These are phyloP conservation scores for Pyrrhoderma noxium DNA, from an alignment of 1,284 basidiomycete genomes.

Conservation along the genomic window DNA sequence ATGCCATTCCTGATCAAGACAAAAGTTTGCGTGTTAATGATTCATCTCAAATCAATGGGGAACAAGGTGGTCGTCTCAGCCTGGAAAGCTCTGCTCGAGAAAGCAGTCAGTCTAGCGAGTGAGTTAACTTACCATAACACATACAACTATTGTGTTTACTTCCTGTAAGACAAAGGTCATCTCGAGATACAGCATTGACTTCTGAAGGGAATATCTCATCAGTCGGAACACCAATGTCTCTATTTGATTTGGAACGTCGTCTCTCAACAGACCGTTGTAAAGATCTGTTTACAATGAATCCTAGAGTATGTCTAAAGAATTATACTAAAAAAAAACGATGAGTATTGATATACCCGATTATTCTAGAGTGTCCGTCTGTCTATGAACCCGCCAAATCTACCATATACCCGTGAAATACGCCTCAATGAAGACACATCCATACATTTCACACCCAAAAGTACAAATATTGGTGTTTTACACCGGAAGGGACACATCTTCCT, in stretches of 20 bases:
- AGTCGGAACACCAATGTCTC: slow-evolving; percentile 45
- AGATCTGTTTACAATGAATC: slow-evolving; percentile 95
- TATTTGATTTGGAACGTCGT: slow-evolving; percentile 75
- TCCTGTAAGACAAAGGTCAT: slow-evolving; percentile 39
- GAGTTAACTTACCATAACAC: slow-evolving; percentile 23
- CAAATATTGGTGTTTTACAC: slow-evolving; percentile 68
- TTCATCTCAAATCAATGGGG: neutral
- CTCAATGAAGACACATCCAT: slow-evolving; percentile 71
- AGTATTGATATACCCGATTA: slow-evolving; percentile 15
- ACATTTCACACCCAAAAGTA: slow-evolving; percentile 72
- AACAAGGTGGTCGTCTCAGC: slow-evolving; percentile 30
- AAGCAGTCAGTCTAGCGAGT: slow-evolving; percentile 51
- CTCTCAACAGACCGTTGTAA: slow-evolving; percentile 76
- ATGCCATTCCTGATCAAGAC: neutral
- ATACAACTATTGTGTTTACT: neutral
- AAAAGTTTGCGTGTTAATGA: neutral
- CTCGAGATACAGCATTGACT: slow-evolving; percentile 51
- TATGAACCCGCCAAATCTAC: slow-evolving; percentile 75
- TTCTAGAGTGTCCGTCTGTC: slow-evolving; percentile 83
- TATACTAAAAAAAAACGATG: slow-evolving; percentile 1
- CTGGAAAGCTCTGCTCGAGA: slow-evolving; percentile 42
- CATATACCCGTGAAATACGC: slow-evolving; percentile 77
- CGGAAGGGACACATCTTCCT: slow-evolving; percentile 81
- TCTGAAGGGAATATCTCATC: slow-evolving; percentile 46
- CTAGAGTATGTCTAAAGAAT: slow-evolving; percentile 67